Evolutionary conservation across 83 land plant genomes (phyloP).

Genomic region (Picea abies): DNA sequence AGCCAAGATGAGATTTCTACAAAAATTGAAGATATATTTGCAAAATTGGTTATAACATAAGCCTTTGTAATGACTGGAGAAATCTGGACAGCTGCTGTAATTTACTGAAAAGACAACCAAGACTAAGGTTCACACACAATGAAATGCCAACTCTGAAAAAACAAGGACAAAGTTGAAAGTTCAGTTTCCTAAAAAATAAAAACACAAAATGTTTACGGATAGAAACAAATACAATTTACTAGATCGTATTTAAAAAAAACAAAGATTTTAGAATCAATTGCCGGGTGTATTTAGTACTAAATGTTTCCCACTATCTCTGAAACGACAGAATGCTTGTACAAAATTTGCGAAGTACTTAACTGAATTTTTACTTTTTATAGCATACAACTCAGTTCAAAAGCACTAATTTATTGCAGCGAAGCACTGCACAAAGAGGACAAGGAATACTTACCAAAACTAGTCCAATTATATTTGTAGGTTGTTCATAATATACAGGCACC

Average conservation of each 20-base stretch:
- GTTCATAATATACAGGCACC: constrained; percentile 85
- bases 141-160: not conserved
- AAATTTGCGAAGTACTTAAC: not conserved
- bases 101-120: not conserved
- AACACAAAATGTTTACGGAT: not conserved
- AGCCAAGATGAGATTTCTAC: no score
- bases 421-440: not conserved
- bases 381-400: not conserved
- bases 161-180: not conserved
- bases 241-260: not conserved
- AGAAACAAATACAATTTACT: not conserved
- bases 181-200: not conserved
- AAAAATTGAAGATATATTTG: no score
- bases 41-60: not conserved
- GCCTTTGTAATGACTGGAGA: not conserved
- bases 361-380: not conserved
- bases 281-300: not conserved
- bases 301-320: not conserved
- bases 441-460: constrained; percentile 61
- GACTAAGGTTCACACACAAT: not conserved
- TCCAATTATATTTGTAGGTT: constrained; percentile 86
- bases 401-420: not conserved
- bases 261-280: not conserved
- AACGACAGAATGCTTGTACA: not conserved
- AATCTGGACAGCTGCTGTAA: not conserved